Evolutionary conservation across 2,329 filamentous ascomycete genomes (phyloP).

Genomic region (Fusarium begoniae): DNA sequence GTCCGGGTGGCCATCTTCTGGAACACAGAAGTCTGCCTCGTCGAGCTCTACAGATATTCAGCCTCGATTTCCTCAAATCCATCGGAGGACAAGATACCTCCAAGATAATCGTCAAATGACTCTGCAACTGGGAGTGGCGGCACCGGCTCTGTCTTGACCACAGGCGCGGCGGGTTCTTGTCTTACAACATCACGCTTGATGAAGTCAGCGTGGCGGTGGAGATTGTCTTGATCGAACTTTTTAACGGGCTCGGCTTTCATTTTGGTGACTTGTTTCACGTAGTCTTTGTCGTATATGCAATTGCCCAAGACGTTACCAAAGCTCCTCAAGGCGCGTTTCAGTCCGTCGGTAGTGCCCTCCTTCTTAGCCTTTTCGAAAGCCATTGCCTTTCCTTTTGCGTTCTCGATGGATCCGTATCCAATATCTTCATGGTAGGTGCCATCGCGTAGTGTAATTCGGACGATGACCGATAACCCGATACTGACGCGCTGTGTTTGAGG

Average conservation of each 20-base stretch:
- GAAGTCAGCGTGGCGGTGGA: slow-evolving; percentile 85
- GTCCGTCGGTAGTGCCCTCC: slow-evolving; percentile 91
- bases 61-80: slow-evolving; percentile 50
- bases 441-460: slow-evolving; percentile 88
- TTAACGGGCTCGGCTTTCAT: slow-evolving; percentile 78
- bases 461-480: slow-evolving; percentile 87
- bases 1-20: slow-evolving; percentile 77
- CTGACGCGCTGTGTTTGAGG: slow-evolving; percentile 80
- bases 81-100: slow-evolving; percentile 55
- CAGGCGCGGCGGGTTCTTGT: slow-evolving; percentile 24
- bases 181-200: slow-evolving; percentile 64
- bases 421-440: slow-evolving; percentile 98
- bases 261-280: slow-evolving; percentile 87
- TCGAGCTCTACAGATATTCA: slow-evolving; percentile 70
- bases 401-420: slow-evolving; percentile 96
- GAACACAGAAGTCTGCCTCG: slow-evolving; percentile 78
- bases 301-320: slow-evolving; percentile 99
- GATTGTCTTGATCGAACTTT: slow-evolving; percentile 79
- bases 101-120: slow-evolving; percentile 62
- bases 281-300: slow-evolving; percentile 97
- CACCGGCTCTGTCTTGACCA: slow-evolving; percentile 44
- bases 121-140: slow-evolving; percentile 42
- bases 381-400: slow-evolving; percentile 91
- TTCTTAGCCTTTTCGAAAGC: slow-evolving; percentile 99
- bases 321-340: slow-evolving; percentile 88